phyloP scores from a whole-genome alignment of 805 yeast genomes.

The Pichia phayaonensis region DNA sequence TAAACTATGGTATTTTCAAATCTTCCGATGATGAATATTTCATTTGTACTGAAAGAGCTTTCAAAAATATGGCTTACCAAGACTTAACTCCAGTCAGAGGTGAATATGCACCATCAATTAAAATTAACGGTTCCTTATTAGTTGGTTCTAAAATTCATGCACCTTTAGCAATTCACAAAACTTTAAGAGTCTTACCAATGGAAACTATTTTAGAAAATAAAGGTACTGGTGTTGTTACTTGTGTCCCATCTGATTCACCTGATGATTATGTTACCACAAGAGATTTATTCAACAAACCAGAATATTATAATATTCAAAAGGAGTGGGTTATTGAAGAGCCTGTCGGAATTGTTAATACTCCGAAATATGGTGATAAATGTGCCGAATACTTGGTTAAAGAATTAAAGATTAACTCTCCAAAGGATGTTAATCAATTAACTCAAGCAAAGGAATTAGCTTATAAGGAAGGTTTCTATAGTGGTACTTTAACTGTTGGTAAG shows the following conservation, averaged over 20 bases:
- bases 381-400: slow-evolving; percentile 82
- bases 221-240: slow-evolving; percentile 99
- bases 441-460: slow-evolving; percentile 91
- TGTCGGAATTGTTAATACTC: slow-evolving; percentile 69
- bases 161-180: slow-evolving; percentile 64
- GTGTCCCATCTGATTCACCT: slow-evolving; percentile 98
- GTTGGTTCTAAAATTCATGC: slow-evolving; percentile 85
- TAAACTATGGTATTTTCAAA: slow-evolving; percentile 83
- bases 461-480: slow-evolving; percentile 94
- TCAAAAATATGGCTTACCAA: slow-evolving; percentile 95
- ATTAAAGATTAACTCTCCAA: slow-evolving; percentile 89
- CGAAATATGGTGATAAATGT: slow-evolving; percentile 78
- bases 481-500: slow-evolving; percentile 70
- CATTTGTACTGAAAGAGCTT: slow-evolving; percentile 90
- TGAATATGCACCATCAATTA: slow-evolving; percentile 49
- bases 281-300: slow-evolving; percentile 85
- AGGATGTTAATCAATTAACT: slow-evolving; percentile 79
- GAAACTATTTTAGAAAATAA: slow-evolving; percentile 90
- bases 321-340: slow-evolving; percentile 80
- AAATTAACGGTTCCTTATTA: slow-evolving; percentile 61
- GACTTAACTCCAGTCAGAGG: slow-evolving; percentile 88
- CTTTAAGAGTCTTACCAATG: slow-evolving; percentile 89
- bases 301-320: slow-evolving; percentile 73
- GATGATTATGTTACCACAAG: slow-evolving; percentile 86
- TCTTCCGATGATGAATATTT: slow-evolving; percentile 69